Evolutionary conservation across 1,284 basidiomycete genomes (phyloP).

Genomic region (Marasmius oreades): DNA sequence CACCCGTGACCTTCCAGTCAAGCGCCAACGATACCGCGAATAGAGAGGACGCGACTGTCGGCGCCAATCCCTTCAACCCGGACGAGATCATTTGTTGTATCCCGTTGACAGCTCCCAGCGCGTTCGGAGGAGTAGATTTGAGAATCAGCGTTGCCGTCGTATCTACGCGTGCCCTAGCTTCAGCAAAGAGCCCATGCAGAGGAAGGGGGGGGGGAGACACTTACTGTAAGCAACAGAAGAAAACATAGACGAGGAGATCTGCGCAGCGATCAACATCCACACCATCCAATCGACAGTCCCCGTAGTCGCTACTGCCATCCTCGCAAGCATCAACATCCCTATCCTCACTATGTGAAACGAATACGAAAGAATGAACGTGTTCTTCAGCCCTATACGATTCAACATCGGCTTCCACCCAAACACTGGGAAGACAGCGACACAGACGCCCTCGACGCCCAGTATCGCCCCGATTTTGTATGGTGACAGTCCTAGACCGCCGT

Average conservation of each 20-base stretch:
- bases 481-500: constrained; percentile 18
- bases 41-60: constrained; percentile 10
- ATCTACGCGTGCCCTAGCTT: not conserved
- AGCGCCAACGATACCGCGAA: constrained; percentile 10
- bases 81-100: constrained; percentile 19
- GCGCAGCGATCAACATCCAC: not conserved
- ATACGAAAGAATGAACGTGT: not conserved
- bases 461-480: constrained; percentile 19
- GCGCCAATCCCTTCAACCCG: constrained; percentile 7
- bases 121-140: constrained; percentile 9
- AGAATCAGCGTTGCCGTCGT: constrained; percentile 4
- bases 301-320: not conserved
- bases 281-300: not conserved
- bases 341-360: not conserved
- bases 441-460: constrained; percentile 23
- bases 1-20: constrained; percentile 1
- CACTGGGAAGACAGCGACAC: constrained; percentile 20
- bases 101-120: constrained; percentile 20
- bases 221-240: constrained; percentile 4
- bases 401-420: not conserved
- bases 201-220: too few species aligned
- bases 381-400: not conserved
- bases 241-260: not conserved
- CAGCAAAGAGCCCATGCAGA: too few species aligned
- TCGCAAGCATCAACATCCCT: not conserved